Evolutionary conservation across 2,329 filamentous ascomycete genomes (phyloP).

Genomic region (Hortaea werneckii): DNA sequence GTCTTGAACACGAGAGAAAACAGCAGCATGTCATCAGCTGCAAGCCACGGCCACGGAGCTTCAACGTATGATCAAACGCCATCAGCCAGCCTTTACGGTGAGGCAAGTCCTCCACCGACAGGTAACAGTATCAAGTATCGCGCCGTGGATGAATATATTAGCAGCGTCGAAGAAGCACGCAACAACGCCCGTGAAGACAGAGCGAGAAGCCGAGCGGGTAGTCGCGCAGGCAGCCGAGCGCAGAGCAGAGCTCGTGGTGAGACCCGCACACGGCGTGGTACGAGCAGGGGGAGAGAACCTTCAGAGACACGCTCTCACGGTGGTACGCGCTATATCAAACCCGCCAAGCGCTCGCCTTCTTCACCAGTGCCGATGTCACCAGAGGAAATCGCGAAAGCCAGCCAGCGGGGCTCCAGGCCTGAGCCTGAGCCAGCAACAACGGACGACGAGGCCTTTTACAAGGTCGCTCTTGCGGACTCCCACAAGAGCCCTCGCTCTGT

Average conservation of each 20-base stretch:
- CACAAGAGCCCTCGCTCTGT: conserved; percentile 7
- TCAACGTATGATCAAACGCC: conserved; percentile 1
- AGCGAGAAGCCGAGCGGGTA: conserved; percentile 27
- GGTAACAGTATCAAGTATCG: conserved; percentile 50
- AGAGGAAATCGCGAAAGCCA: conserved; percentile 50
- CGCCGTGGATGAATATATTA: conserved; percentile 75
- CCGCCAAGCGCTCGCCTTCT: conserved; percentile 76
- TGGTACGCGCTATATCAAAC: conserved; percentile 56
- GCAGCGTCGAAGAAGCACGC: conserved; percentile 65
- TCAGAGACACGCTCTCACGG: conserved; percentile 64
- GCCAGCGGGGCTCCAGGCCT: conserved; percentile 31
- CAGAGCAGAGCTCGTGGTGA: conserved; percentile 27
- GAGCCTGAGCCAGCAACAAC: conserved; percentile 37
- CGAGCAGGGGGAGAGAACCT: conserved; percentile 33
- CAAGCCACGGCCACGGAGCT: conserved; percentile 7
- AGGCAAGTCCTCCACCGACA: conserved; percentile 29
- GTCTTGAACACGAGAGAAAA: conserved; percentile 34
- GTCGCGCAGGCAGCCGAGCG: conserved; percentile 24
- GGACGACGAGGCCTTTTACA: conserved; percentile 40
- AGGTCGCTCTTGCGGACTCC: conserved; percentile 27
- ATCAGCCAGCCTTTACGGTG: conserved; percentile 12
- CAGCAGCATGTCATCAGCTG: conserved; percentile 14
- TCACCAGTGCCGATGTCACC: conserved; percentile 93
- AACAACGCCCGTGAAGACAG: conserved; percentile 28
- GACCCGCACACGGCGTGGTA: conserved; percentile 41